Percentiles rank a stretch among this genome's conserved stretches.
These are phyloP conservation scores for Martiniozyma abietophila DNA, from an alignment of 805 yeast species.

Conservation along the genomic window DNA sequence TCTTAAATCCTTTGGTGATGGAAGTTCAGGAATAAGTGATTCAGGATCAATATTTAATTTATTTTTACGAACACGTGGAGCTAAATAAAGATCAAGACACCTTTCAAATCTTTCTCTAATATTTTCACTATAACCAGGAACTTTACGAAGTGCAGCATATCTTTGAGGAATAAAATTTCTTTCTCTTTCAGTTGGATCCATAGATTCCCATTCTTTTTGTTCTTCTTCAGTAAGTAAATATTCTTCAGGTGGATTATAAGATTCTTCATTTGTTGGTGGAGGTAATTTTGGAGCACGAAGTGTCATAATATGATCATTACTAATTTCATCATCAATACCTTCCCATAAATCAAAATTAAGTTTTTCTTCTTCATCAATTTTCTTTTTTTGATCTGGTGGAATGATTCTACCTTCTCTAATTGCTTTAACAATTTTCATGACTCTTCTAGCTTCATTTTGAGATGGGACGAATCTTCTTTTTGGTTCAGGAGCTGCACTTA, in stretches of 20 bases:
- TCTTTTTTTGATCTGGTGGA: slow-evolving; percentile 54
- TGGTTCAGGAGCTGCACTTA: slow-evolving; percentile 92
- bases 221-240: slow-evolving; percentile 78
- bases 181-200: slow-evolving; percentile 71
- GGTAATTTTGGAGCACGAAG: slow-evolving; percentile 91
- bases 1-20: slow-evolving; percentile 91
- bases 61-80: slow-evolving; percentile 90
- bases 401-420: slow-evolving; percentile 93
- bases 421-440: slow-evolving; percentile 94
- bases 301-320: slow-evolving; percentile 76
- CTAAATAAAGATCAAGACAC: slow-evolving; percentile 84
- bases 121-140: slow-evolving; percentile 83
- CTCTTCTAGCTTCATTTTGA: slow-evolving; percentile 89
- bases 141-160: slow-evolving; percentile 73
- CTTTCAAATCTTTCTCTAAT: slow-evolving; percentile 91
- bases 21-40: slow-evolving; percentile 88
- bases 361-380: slow-evolving; percentile 35
- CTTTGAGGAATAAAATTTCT: slow-evolving; percentile 75
- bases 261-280: slow-evolving; percentile 94
- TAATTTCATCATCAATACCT: slow-evolving; percentile 41
- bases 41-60: slow-evolving; percentile 94
- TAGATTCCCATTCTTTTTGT: slow-evolving; percentile 54
- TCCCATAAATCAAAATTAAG: slow-evolving; percentile 80
- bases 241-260: slow-evolving; percentile 97
- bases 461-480: slow-evolving; percentile 95